These are phyloP conservation scores for Metschnikowia arizonensis DNA, from an alignment of 805 yeast species.

Conservation along the genomic window DNA sequence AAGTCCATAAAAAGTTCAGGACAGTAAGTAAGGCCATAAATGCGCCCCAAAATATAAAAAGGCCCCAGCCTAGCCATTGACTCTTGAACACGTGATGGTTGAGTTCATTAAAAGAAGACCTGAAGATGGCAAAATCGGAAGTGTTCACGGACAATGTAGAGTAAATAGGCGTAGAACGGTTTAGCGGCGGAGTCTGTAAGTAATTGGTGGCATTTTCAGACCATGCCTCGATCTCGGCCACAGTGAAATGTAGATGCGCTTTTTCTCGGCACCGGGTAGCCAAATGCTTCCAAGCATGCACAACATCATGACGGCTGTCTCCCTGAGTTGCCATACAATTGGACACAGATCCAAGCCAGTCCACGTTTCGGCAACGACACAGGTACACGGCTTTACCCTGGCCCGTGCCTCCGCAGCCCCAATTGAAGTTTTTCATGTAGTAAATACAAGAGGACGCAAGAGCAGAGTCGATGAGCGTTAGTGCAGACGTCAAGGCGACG, in stretches of 20 bases:
- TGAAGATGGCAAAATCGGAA: conserved; percentile 10
- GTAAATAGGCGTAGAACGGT: conserved; percentile 8
- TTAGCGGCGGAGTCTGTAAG: conserved; percentile 12
- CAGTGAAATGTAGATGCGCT: conserved; percentile 11
- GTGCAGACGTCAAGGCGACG: conserved; percentile 8
- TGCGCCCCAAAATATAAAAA: conserved; percentile 17
- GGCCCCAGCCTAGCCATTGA: conserved; percentile 22
- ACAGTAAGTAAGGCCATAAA: conserved; percentile 12
- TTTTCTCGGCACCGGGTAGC: conserved; percentile 15
- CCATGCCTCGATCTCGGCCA: conserved; percentile 10
- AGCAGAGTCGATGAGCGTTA: conserved; percentile 17
- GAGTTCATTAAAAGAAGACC: conserved; percentile 15
- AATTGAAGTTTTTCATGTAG: conserved; percentile 17
- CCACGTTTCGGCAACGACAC: conserved; percentile 18
- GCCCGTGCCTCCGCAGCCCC: conserved; percentile 22
- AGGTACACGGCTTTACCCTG: conserved; percentile 18
- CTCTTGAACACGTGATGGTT: conserved; percentile 20
- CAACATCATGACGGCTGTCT: conserved; percentile 1
- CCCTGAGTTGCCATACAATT: conserved; percentile 18
- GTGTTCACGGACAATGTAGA: conserved; percentile 14
- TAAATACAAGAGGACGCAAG: conserved; percentile 19
- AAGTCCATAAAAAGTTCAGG: conserved; percentile 11
- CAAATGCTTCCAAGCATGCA: conserved; percentile 17
- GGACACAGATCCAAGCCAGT: conserved; percentile 19
- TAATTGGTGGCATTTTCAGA: conserved; percentile 15